phyloP scores from a whole-genome alignment of 139 green algal genomes.

The Limnomonas spitsbergensis region DNA sequence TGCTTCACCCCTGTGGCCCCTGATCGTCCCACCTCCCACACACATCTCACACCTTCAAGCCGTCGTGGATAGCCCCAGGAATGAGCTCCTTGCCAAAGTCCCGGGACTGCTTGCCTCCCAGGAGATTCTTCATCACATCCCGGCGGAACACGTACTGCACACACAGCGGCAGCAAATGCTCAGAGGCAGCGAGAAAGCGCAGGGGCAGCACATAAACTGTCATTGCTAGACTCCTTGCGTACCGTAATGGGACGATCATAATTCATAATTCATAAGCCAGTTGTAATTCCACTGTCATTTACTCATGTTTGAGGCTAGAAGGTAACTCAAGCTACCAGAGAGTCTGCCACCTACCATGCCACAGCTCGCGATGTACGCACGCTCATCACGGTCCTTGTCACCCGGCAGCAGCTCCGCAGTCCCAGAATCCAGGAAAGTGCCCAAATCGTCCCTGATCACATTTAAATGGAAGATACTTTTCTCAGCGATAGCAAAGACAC shows the following conservation, averaged over 20 bases:
- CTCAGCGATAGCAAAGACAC: too few relatives aligned
- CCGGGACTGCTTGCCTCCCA: slow-evolving; percentile 52
- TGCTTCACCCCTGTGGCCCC: too few relatives aligned
- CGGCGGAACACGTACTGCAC: slow-evolving; percentile 34
- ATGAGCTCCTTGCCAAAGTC: slow-evolving; percentile 81
- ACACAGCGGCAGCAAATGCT: background rate
- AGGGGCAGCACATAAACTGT: too few relatives aligned
- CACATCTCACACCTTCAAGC: slow-evolving; percentile 50
- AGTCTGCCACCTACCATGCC: slow-evolving; percentile 1
- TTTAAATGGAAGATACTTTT: background rate
- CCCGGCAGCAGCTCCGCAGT: background rate
- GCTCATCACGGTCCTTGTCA: background rate
- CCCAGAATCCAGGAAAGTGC: slow-evolving; percentile 15
- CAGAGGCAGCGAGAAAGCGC: slow-evolving; percentile 7
- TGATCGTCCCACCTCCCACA: too few relatives aligned
- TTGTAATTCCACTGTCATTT: too few relatives aligned
- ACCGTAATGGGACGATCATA: too few relatives aligned
- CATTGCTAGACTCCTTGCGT: too few relatives aligned
- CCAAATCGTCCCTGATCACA: background rate
- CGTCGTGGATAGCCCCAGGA: slow-evolving; percentile 56
- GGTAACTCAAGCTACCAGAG: background rate
- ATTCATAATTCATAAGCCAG: too few relatives aligned
- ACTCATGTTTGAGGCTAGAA: too few relatives aligned
- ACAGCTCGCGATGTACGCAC: slow-evolving; percentile 1
- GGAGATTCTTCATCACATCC: slow-evolving; percentile 44